These are phyloP conservation scores for Fraxinus platypoda DNA, from an alignment of 305 asterid genomes.

Conservation along the genomic window DNA sequence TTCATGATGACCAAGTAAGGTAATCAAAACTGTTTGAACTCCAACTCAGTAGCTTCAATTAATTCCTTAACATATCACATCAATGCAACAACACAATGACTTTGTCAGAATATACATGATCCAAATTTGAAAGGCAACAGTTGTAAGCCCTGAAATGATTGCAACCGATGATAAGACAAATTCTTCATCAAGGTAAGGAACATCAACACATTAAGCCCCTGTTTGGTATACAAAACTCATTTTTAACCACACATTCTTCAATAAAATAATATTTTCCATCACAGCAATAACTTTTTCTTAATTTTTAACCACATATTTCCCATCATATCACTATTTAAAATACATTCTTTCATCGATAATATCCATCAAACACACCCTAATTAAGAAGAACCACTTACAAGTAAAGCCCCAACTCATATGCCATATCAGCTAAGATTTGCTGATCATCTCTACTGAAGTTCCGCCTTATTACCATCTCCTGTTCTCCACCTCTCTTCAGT, in stretches of 20 bases:
- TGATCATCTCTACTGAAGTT: slow-evolving; percentile 78
- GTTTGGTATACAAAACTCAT: too few relatives aligned
- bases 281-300: too few relatives aligned
- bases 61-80: background rate
- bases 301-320: too few relatives aligned
- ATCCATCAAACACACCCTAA: too few relatives aligned
- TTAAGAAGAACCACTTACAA: slow-evolving; percentile 60
- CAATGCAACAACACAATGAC: background rate
- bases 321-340: too few relatives aligned
- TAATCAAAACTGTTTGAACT: background rate
- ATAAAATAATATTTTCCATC: too few relatives aligned
- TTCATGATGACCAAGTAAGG: background rate
- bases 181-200: slow-evolving; percentile 5
- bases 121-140: background rate
- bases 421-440: slow-evolving; percentile 73
- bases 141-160: slow-evolving; percentile 3
- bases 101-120: slow-evolving; percentile 1
- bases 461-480: slow-evolving; percentile 76
- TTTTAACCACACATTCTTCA: too few relatives aligned
- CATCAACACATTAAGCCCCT: background rate
- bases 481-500: slow-evolving; percentile 75
- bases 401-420: slow-evolving; percentile 74
- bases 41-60: background rate
- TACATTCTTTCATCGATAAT: too few relatives aligned
- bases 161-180: background rate